Evolutionary conservation across 768 basidiomycete species (phyloP).

Genomic region (Lactarius quietus): DNA sequence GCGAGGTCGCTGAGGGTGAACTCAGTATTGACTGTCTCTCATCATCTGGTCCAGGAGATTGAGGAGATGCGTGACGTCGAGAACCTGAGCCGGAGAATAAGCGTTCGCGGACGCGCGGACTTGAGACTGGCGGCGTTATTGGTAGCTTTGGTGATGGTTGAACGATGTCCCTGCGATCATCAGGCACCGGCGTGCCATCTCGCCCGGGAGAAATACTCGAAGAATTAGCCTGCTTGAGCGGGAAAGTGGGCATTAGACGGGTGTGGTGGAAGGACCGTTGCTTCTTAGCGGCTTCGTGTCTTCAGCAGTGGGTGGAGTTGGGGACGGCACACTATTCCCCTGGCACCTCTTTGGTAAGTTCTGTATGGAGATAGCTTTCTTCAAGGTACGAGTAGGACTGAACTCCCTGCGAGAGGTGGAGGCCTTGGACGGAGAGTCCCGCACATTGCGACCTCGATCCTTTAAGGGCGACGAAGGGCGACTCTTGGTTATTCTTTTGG

Average conservation of each 20-base stretch:
- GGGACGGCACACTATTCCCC: slow-evolving; percentile 29
- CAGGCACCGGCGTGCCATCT: slow-evolving; percentile 14
- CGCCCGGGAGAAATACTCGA: slow-evolving; percentile 12
- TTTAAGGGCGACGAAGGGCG: slow-evolving; percentile 14
- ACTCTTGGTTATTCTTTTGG: slow-evolving; percentile 16
- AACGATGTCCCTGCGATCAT: slow-evolving; percentile 22
- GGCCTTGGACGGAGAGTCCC: not conserved
- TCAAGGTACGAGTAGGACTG: slow-evolving; percentile 36
- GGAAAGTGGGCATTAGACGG: slow-evolving; percentile 52
- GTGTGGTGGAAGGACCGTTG: slow-evolving; percentile 64
- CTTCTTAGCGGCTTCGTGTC: slow-evolving; percentile 42
- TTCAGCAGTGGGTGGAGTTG: slow-evolving; percentile 32
- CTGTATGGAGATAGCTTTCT: slow-evolving; percentile 56
- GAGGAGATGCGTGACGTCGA: slow-evolving; percentile 49
- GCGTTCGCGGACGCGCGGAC: slow-evolving; percentile 44
- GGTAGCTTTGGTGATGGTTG: slow-evolving; percentile 22
- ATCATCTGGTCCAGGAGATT: slow-evolving; percentile 42
- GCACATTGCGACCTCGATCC: slow-evolving; percentile 5
- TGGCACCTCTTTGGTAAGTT: slow-evolving; percentile 37
- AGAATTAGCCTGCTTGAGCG: slow-evolving; percentile 32
- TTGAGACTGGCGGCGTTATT: slow-evolving; percentile 16
- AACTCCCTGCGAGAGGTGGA: slow-evolving; percentile 19
- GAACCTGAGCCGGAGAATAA: slow-evolving; percentile 58
- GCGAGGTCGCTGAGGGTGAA: slow-evolving; percentile 27
- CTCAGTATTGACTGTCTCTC: slow-evolving; percentile 56